Conservation (phyloP, 2,329 filamentous ascomycete species). For the Cladosporium austrohemisphaericum region DNA sequence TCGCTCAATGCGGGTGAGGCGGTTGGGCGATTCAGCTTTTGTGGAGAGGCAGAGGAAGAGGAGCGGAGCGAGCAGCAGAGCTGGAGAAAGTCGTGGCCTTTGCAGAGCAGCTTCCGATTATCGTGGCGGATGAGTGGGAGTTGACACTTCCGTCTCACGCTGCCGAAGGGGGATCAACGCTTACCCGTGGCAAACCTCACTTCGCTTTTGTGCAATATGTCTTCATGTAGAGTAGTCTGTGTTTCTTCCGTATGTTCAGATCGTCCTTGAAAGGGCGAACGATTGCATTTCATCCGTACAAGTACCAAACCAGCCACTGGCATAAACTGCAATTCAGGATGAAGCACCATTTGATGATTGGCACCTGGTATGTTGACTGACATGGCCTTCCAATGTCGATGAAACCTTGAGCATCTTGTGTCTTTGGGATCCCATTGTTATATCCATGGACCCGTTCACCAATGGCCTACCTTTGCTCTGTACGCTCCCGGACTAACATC, state of each 20-base stretch:
- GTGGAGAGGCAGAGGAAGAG: neutral
- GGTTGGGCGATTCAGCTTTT: conserved; percentile 1
- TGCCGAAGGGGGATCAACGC: conserved; percentile 12
- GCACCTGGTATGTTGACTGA: conserved; percentile 65
- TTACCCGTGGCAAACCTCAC: conserved; percentile 6
- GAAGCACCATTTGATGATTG: conserved; percentile 88
- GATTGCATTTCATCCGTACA: neutral
- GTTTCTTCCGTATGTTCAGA: conserved; percentile 2
- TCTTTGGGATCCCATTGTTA: too few relatives aligned
- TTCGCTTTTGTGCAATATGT: neutral
- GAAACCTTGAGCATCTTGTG: too few relatives aligned
- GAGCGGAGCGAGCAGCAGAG: neutral
- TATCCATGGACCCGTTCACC: too few relatives aligned
- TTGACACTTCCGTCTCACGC: conserved; percentile 1
- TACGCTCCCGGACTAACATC: too few relatives aligned
- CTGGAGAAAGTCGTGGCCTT: neutral
- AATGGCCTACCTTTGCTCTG: too few relatives aligned
- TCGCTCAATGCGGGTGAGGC: conserved; percentile 10
- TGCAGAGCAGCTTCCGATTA: too few relatives aligned
- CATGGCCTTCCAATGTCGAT: too few relatives aligned
- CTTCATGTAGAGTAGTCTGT: neutral
- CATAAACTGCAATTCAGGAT: conserved; percentile 45
- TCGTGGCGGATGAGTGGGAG: neutral
- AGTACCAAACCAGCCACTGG: neutral
- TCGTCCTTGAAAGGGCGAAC: neutral